Evolutionary conservation across 495 filamentous ascomycete species (phyloP).

Genomic region (Penicillium desertorum): DNA sequence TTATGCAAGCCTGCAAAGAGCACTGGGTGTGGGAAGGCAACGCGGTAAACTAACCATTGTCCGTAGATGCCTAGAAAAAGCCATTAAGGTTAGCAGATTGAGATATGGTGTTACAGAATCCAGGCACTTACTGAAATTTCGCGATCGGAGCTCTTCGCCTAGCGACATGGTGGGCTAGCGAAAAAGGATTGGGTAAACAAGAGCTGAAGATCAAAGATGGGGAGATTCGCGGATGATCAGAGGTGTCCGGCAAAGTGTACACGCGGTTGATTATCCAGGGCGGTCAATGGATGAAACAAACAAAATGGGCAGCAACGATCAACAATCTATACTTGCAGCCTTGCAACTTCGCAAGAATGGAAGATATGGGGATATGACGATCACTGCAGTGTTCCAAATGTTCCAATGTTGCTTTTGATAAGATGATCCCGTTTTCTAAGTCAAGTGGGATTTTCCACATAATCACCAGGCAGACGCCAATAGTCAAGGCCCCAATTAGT

Average conservation of each 20-base stretch:
- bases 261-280: conserved; percentile 28
- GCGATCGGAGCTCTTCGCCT: conserved; percentile 77
- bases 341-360: too few relatives aligned
- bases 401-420: neutral
- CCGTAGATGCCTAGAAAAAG: conserved; percentile 84
- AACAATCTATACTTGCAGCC: neutral
- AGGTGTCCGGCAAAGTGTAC: conserved; percentile 23
- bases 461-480: neutral
- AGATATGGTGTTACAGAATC: conserved; percentile 21
- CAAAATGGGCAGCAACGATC: conserved; percentile 23
- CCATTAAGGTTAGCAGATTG: conserved; percentile 33
- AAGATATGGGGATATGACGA: neutral
- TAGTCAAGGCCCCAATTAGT: neutral
- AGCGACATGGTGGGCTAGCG: conserved; percentile 47
- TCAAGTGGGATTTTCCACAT: too few relatives aligned
- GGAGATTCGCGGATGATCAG: neutral
- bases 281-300: conserved; percentile 31
- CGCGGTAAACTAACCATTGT: conserved; percentile 77
- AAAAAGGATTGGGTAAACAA: conserved; percentile 3
- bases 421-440: neutral
- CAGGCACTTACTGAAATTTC: conserved; percentile 89
- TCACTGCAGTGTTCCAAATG: neutral
- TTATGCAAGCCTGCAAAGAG: neutral
- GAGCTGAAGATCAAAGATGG: conserved; percentile 14
- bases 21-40: neutral